Evolutionary conservation across 345 rosid genomes (phyloP), one percentile per base, ranked within the genome.

Genomic region (Physaria fendleri): DNA sequence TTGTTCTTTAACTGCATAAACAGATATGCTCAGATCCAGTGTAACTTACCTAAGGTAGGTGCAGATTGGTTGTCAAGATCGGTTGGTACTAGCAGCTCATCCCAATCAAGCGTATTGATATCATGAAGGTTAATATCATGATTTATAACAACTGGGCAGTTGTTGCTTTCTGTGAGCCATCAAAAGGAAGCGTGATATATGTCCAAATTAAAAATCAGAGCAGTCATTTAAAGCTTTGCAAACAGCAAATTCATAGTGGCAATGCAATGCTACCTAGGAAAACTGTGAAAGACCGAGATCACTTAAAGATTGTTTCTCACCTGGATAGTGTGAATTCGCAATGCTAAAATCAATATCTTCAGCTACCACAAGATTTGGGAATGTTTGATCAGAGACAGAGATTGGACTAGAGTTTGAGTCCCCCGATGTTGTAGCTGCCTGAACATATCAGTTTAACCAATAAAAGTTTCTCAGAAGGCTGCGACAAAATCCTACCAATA

Each of bases 101-200:
- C 96, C 99, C 99, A 93, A 57, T 93, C 99, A 66, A 93, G 95
- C 9, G 97, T 93, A 72, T 89, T 93, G 71, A 93, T 71, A 71
- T 93, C 99, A 33, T 79, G 95, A 77, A 93, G 83, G 72, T 73
- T 80, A 77, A 69, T 73, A 68, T 82, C 92, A 67, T 83, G 84
- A 72, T 74, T 81, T 69, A 17, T 65, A 53, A 65, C 84, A 0
- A 80, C 73, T 41, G 46, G 65, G 62, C 32, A 66, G 62, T 77
- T 79, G 68, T 76, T 64, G 43, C 78, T 71, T 56, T 56, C 99
- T 83, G 87, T 51, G 59, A 74, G 15, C 48, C 54, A 37, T 65
- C 78, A 75, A 53, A 71, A 58, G 38, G 45, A 41, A 65, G 37
- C 56, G 35, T 63, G 37, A 39, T 48, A 39, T 54, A 57, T 11